Conservation (phyloP, 2,329 filamentous ascomycete genomes). For the Aspergillus pseudonomiae region DNA sequence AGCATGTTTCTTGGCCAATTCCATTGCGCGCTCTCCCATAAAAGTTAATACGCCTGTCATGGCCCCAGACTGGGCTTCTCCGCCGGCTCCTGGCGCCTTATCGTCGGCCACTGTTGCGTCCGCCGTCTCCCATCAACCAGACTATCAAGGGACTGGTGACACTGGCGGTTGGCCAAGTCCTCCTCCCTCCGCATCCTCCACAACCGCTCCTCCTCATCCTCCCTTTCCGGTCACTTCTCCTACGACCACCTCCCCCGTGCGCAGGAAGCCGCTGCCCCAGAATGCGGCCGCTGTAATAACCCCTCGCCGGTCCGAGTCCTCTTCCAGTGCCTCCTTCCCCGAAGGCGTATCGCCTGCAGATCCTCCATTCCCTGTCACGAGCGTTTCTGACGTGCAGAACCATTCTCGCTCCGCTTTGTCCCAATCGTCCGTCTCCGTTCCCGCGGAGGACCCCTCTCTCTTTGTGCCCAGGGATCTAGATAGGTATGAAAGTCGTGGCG, state of each 20-base stretch:
- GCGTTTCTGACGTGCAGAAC: constrained; percentile 9
- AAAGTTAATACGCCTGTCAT: constrained; percentile 16
- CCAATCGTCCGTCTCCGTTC: constrained; percentile 29
- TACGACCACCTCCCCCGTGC: constrained; percentile 48
- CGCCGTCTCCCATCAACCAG: constrained; percentile 20
- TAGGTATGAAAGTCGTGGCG: constrained; percentile 36
- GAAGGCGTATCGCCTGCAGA: constrained; percentile 26
- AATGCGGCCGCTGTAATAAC: constrained; percentile 49
- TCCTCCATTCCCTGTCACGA: constrained; percentile 15
- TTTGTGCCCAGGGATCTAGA: constrained; percentile 43
- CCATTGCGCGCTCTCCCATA: constrained; percentile 10
- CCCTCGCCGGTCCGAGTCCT: constrained; percentile 21
- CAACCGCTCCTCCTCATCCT: constrained; percentile 18
- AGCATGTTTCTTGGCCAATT: constrained; percentile 1
- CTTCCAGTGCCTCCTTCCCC: constrained; percentile 27
- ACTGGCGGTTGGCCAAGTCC: constrained; percentile 20
- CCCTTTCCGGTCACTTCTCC: constrained; percentile 33
- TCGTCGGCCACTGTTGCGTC: constrained; percentile 10
- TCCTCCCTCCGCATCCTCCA: constrained; percentile 21
- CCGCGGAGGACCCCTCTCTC: constrained; percentile 31
- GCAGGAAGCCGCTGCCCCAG: constrained; percentile 58
- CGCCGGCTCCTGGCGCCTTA: constrained; percentile 24
- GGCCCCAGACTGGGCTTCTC: constrained; percentile 25
- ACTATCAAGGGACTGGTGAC: constrained; percentile 17
- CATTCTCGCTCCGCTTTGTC: constrained; percentile 21